Base-by-base conservation (phyloP, 129 eudicot species). In the Centella asiatica region DNA sequence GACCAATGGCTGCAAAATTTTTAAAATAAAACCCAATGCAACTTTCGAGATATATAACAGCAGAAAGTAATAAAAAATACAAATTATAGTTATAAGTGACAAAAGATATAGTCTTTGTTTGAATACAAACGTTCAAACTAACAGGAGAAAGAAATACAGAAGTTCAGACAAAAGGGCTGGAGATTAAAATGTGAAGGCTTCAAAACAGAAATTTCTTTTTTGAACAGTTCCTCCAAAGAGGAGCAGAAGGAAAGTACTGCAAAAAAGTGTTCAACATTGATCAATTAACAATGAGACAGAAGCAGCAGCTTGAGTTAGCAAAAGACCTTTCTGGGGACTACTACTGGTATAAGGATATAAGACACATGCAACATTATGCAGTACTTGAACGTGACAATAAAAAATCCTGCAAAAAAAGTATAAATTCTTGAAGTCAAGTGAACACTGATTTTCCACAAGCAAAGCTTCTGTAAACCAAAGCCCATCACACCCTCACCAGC, bases 401-500 rank as follows among this genome's bases (percentile, higher is more conserved):
- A 44, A 76, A 51, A 57, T 76, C 80, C 78, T 69, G 85, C 75
- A 76, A 70, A 70, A 69, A 24, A 62, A 8, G 59, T 57, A 67
- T 22, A 48, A 37, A 62, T 29, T 53, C 74, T 70, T 75, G 78
- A 48, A 73, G 74, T 57, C 77, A 76, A 69, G 61, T 69, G 84
- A 80, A 72, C 46, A 72, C 61, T 75, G 75, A 74, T 70, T 72
- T 62, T 77, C 85, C 83, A 73, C 80, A 76, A 77, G 80, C 76
- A 80, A 64, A 68, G 84, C 84, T 79, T 83, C 83, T 67, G 78
- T 77, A 70, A 81, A 77, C 80, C 78, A 77, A 78, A 81, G 65
- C 76, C 85, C 83, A 77, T 69, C 66, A 80, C 72, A 74, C 90
- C 81, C 80, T 71, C 71, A 84, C 72, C 83, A 74, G 83, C 86